Percentiles rank a stretch among this genome's conserved stretches.
phyloP scores from a whole-genome alignment of 345 rosid genomes.

The Rhizophora apiculata region DNA sequence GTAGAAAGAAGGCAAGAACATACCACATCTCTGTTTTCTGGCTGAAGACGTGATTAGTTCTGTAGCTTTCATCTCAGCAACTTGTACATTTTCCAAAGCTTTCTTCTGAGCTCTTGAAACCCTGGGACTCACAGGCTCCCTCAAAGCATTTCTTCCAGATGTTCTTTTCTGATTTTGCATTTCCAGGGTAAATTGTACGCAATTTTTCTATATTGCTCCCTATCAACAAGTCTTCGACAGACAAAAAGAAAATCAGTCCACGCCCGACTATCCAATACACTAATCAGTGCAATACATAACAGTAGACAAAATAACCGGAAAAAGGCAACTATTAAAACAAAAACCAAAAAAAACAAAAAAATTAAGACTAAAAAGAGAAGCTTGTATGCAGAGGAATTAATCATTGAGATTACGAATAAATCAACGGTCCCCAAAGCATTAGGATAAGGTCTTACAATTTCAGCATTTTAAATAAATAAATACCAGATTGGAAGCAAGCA shows the following conservation, averaged over 20 bases:
- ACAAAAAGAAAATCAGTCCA: not conserved
- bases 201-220: slow-evolving; percentile 8
- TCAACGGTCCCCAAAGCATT: no score
- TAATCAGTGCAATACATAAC: not conserved
- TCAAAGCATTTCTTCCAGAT: slow-evolving; percentile 47
- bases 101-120: slow-evolving; percentile 51
- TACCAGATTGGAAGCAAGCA: no score
- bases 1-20: slow-evolving; percentile 4
- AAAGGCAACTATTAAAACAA: not conserved
- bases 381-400: no score
- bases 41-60: slow-evolving; percentile 66
- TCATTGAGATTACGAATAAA: no score
- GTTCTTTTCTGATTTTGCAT: slow-evolving; percentile 64
- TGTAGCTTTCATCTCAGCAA: slow-evolving; percentile 41
- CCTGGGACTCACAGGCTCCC: slow-evolving; percentile 44
- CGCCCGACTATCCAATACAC: slow-evolving; percentile 1
- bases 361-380: not conserved
- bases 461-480: no score
- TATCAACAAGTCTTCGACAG: slow-evolving; percentile 6
- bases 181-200: slow-evolving; percentile 10
- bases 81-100: slow-evolving; percentile 46
- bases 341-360: not conserved
- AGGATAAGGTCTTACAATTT: no score
- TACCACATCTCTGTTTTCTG: slow-evolving; percentile 54
- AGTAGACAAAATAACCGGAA: not conserved